Evolutionary conservation across 257 asterid species (phyloP), one percentile per base, ranked within the genome.

Genomic region (Jacaranda mimosifolia): DNA sequence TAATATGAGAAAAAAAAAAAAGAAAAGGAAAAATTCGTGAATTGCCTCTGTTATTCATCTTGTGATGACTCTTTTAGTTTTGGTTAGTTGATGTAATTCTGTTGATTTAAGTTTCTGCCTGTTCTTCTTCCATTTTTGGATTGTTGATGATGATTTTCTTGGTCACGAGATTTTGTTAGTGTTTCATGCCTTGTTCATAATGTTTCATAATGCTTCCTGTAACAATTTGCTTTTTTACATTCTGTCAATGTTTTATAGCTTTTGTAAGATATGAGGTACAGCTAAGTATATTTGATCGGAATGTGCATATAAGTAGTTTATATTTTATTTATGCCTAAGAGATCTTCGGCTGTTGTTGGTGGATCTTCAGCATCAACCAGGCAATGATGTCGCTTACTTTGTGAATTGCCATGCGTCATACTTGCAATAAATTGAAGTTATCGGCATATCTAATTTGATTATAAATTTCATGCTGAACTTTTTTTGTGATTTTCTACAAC

Each of bases 381-480:
- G 49, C 18, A 18, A 19, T 42, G 40, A 17, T 68, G 13, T 58
- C 3, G 14, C n/a, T 58, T 58, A 60, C 46, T 32, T 60, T 7
- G 40, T 45, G 68, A 51, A 51, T 14, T 62, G 4, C 12, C 65
- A 5, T 46, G 6, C 18, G 35, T 40, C 39, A 46, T 68, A 64
- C 58, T 68, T 59, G 35, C 46, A 26, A 62, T 46, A 74, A 38
- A 19, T 73, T 48, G 63, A 58, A 70, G 75, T 68, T 68, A 72
- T 17, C 38, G 14, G 6, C 17, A 3, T 39, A 55, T 7, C 19
- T 21, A 55, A 18, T 13, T 51, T 17, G 32, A 10, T 63, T 4
- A 57, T 43, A 17, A 43, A 17, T 72, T 63, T 11, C 53, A 63
- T 43, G 35, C 26, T 17, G 32, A 70, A n/a, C 10, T n/a, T 35